phyloP scores from a whole-genome alignment of 2,329 filamentous ascomycete genomes.

The Fusarium chaquense region DNA sequence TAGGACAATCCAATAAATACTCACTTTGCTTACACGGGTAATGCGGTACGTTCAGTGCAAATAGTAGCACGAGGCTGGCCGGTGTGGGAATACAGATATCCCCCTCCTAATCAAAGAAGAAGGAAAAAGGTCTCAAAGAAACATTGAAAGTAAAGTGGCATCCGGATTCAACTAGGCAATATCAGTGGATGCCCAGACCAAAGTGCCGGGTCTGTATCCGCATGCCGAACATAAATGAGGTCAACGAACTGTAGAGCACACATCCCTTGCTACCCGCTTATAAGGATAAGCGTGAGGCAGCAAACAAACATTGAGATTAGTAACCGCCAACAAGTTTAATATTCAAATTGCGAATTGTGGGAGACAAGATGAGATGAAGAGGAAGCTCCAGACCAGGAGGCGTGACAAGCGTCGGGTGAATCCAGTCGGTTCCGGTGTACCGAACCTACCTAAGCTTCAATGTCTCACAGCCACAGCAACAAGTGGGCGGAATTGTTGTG shows the following conservation, averaged over 20 bases:
- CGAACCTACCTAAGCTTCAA: slow-evolving; percentile 24
- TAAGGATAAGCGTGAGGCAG: not conserved
- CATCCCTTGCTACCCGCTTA: not conserved
- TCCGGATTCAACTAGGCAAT: not conserved
- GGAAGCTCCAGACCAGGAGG: not conserved
- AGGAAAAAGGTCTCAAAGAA: not conserved
- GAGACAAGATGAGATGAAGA: not conserved
- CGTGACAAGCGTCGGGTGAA: slow-evolving; percentile 1
- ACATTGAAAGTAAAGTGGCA: not conserved
- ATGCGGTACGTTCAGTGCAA: slow-evolving; percentile 5
- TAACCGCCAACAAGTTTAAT: not conserved
- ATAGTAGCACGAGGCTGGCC: not conserved
- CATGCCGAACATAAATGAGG: slow-evolving; percentile 4
- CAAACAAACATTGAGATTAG: slow-evolving; percentile 1
- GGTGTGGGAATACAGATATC: not conserved
- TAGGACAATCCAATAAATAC: not conserved
- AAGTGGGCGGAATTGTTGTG: slow-evolving; percentile 35
- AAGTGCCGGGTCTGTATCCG: not conserved
- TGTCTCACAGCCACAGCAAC: slow-evolving; percentile 42
- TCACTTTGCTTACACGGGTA: not conserved
- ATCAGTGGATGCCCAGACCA: slow-evolving; percentile 2
- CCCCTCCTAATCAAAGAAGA: not conserved
- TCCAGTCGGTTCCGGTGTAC: slow-evolving; percentile 30
- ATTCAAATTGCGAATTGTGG: not conserved
- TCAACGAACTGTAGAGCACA: not conserved